Percentiles rank a stretch among this genome's conserved stretches.
These are phyloP conservation scores for Iberis pinnata DNA, from an alignment of 345 rosid species.

Conservation along the genomic window DNA sequence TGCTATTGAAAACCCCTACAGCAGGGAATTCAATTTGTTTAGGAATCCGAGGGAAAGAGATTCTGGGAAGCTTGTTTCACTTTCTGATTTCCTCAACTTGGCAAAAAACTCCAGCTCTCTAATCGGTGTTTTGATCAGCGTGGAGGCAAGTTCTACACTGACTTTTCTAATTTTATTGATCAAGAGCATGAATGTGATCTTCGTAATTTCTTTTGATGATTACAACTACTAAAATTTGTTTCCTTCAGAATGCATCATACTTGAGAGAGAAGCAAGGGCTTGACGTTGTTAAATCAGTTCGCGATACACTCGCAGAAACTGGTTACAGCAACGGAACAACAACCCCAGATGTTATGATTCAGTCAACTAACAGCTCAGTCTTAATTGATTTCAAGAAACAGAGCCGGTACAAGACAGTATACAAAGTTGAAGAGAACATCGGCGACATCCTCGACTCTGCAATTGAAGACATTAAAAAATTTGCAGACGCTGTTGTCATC, in stretches of 20 bases:
- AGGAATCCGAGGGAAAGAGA: conserved; percentile 55
- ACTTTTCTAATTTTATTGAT: not conserved
- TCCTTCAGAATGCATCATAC: conserved; percentile 64
- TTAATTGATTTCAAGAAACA: conserved; percentile 52
- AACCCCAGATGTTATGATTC: conserved; percentile 60
- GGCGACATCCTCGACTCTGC: conserved; percentile 41
- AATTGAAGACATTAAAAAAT: conserved; percentile 50
- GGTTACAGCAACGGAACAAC: conserved; percentile 46
- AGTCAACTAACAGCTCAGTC: conserved; percentile 72
- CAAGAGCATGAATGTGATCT: not conserved
- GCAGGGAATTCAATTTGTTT: conserved; percentile 21
- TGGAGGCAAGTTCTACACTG: conserved; percentile 49
- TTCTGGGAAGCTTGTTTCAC: conserved; percentile 44
- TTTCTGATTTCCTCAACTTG: conserved; percentile 61
- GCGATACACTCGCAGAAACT: conserved; percentile 44
- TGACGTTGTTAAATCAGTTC: conserved; percentile 44
- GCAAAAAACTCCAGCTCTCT: conserved; percentile 55
- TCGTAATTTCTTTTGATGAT: not conserved
- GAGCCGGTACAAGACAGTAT: conserved; percentile 49
- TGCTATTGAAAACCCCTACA: conserved; percentile 46
- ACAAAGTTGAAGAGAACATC: conserved; percentile 54
- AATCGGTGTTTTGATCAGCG: conserved; percentile 60
- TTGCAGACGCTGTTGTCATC: conserved; percentile 68
- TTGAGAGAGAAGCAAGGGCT: conserved; percentile 52
- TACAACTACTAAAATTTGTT: conserved; percentile 14